phyloP scores from a whole-genome alignment of 495 filamentous ascomycete species.

The Podospora australis region DNA sequence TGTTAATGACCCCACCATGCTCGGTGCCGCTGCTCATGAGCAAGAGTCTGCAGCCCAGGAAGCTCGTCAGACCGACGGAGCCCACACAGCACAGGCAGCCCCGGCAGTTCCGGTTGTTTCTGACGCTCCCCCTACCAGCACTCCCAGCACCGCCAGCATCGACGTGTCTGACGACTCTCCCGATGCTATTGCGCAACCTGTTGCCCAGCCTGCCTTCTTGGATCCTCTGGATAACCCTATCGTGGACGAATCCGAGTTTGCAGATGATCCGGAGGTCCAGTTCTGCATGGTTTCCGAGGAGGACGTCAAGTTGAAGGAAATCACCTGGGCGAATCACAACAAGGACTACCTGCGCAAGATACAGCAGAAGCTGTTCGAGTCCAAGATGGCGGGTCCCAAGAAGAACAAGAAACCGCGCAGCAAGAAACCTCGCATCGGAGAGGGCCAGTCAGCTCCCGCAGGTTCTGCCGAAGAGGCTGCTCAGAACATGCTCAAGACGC shows the following conservation, averaged over 20 bases:
- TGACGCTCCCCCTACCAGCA: neutral
- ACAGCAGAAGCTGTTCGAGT: constrained; percentile 67
- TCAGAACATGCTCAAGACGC: constrained; percentile 61
- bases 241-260: constrained; percentile 71
- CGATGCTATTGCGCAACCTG: no score
- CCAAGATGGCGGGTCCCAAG: constrained; percentile 52
- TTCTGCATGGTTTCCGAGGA: constrained; percentile 64
- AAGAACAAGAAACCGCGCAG: constrained; percentile 43
- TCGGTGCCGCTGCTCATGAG: constrained; percentile 32
- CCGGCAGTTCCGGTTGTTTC: neutral
- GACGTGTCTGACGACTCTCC: neutral
- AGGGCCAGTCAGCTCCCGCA: constrained; percentile 49
- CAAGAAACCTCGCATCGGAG: constrained; percentile 52
- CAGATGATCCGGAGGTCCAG: constrained; percentile 74
- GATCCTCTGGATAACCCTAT: constrained; percentile 33
- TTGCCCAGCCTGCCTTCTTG: no score
- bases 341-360: constrained; percentile 79
- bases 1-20: constrained; percentile 37
- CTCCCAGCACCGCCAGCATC: neutral
- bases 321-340: constrained; percentile 90
- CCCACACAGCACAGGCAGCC: no score
- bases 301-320: constrained; percentile 73
- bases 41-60: constrained; percentile 10
- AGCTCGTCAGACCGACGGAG: neutral
- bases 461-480: constrained; percentile 65